Percentiles rank a stretch among this genome's conserved stretches.
phyloP scores from a whole-genome alignment of 768 basidiomycete genomes.

The Strobilomyces dryophilus region DNA sequence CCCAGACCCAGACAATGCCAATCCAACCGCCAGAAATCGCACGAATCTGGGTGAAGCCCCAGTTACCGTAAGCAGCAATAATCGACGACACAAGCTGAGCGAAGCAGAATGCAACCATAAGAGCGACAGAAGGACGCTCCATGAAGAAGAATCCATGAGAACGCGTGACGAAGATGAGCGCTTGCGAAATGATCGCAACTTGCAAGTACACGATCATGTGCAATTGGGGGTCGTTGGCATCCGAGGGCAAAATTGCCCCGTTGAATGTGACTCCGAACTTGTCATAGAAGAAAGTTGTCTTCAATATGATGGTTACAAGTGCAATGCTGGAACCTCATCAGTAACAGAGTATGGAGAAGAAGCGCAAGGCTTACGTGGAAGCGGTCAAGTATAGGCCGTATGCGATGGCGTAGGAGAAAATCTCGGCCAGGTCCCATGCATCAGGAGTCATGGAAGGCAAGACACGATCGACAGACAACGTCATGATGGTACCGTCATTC shows the following conservation, averaged over 20 bases:
- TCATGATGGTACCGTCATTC: conserved; percentile 99
- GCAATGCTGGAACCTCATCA: conserved; percentile 47
- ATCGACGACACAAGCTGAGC: conserved; percentile 95
- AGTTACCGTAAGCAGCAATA: conserved; percentile 90
- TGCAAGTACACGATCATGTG: conserved; percentile 94
- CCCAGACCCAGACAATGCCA: conserved; percentile 97
- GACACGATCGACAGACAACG: conserved; percentile 92
- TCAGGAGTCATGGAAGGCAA: conserved; percentile 91
- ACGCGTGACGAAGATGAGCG: conserved; percentile 94
- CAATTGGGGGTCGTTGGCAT: conserved; percentile 60
- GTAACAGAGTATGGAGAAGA: conserved; percentile 5
- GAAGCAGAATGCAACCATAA: conserved; percentile 85
- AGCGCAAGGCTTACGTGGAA: conserved; percentile 65
- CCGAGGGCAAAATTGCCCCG: conserved; percentile 21
- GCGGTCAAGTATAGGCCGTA: conserved; percentile 92
- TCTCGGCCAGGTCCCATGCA: conserved; percentile 94
- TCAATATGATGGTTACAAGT: conserved; percentile 78
- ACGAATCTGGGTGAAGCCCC: conserved; percentile 87
- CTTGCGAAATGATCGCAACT: conserved; percentile 98
- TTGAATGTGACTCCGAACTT: conserved; percentile 71
- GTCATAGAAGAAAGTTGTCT: conserved; percentile 86
- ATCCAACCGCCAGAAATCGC: conserved; percentile 91
- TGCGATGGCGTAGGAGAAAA: conserved; percentile 91
- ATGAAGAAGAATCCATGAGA: conserved; percentile 96
- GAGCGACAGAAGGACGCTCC: conserved; percentile 88